phyloP scores from a whole-genome alignment of 1,139 yeast genomes.

The Tardiomyces blankii region DNA sequence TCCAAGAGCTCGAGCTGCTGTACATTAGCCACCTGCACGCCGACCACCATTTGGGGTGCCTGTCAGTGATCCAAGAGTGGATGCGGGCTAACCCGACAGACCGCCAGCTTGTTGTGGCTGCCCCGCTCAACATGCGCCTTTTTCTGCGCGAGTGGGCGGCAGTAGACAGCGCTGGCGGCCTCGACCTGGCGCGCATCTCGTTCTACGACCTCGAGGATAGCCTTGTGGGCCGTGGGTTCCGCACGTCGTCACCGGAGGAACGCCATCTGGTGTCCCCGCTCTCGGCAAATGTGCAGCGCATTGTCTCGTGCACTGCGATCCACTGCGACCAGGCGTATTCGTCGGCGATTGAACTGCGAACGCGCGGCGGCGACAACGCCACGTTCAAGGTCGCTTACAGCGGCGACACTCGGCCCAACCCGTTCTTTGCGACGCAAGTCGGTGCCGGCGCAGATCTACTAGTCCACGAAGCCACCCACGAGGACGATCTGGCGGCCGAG shows the following conservation, averaged over 20 bases:
- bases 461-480: constrained; percentile 90
- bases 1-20: constrained; percentile 50
- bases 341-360: constrained; percentile 41
- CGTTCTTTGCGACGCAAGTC: constrained; percentile 42
- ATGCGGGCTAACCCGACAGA: constrained; percentile 26
- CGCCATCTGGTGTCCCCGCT: not conserved
- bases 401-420: constrained; percentile 89
- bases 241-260: not conserved
- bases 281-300: not conserved
- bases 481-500: constrained; percentile 66
- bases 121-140: constrained; percentile 65
- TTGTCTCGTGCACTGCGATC: constrained; percentile 60
- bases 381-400: constrained; percentile 72
- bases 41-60: constrained; percentile 86
- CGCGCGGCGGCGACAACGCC: constrained; percentile 8
- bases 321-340: constrained; percentile 86
- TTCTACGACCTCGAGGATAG: constrained; percentile 65
- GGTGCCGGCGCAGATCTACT: constrained; percentile 66
- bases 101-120: constrained; percentile 38
- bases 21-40: constrained; percentile 91
- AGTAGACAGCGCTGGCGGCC: constrained; percentile 33
- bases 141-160: constrained; percentile 65
- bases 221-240: constrained; percentile 22
- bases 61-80: constrained; percentile 66
- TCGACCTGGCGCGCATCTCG: constrained; percentile 34